These are phyloP conservation scores for Epipyxis sp. DNA, from an alignment of 108 stramenopile species.

Conservation along the genomic window DNA sequence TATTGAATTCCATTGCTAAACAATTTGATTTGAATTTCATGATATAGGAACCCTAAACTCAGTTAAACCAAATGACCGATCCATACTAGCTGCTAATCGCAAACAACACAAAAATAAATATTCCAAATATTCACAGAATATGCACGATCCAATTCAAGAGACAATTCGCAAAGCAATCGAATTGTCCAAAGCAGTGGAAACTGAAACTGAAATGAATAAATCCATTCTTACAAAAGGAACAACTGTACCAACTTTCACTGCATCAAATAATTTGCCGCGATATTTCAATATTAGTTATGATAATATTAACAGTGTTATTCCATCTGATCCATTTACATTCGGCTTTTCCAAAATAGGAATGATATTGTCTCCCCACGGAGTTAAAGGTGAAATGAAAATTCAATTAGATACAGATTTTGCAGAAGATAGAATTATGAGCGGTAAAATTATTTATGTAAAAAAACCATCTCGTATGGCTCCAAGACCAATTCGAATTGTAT, in stretches of 20 bases:
- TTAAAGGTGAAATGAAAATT: constrained; percentile 20
- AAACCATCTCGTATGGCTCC: neutral
- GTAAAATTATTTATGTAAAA: neutral
- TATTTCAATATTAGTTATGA: neutral
- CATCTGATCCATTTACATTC: neutral
- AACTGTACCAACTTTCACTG: neutral
- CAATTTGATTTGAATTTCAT: no score
- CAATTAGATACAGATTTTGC: neutral
- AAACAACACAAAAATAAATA: constrained; percentile 24
- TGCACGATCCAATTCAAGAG: neutral
- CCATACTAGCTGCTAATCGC: no score
- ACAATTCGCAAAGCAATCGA: neutral
- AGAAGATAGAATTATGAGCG: neutral
- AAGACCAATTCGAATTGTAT: neutral
- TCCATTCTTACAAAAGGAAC: neutral
- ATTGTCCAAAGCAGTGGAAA: neutral
- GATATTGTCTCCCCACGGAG: neutral
- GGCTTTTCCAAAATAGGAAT: neutral
- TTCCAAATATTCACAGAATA: neutral
- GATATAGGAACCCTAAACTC: no score
- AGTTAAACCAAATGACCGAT: no score
- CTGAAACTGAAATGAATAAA: neutral
- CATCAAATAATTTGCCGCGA: neutral
- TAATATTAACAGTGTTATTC: neutral
- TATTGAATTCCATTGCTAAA: no score